Percentiles rank a stretch among this genome's conserved stretches.
These are phyloP conservation scores for Leccinellum albellum DNA, from an alignment of 768 basidiomycete genomes.

Conservation along the genomic window DNA sequence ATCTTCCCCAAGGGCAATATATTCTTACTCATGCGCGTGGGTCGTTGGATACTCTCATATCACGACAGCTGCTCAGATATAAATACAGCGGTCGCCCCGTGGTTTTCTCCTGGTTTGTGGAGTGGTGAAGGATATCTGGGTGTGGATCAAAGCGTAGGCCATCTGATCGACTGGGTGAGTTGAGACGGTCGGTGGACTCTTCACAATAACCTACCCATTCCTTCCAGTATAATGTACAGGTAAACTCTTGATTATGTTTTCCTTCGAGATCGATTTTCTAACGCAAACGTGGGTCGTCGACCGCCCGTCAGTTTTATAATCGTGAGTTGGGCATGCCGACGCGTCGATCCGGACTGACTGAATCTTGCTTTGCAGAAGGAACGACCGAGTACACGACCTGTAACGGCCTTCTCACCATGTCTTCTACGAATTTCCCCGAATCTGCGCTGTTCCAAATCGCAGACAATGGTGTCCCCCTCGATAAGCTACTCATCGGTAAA, in stretches of 20 bases:
- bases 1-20: slow-evolving; percentile 18
- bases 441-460: background rate
- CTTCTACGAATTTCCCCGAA: background rate
- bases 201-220: background rate
- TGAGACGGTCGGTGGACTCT: background rate
- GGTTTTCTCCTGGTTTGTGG: background rate
- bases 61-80: background rate
- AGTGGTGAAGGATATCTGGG: slow-evolving; percentile 31
- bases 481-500: slow-evolving; percentile 65
- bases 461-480: slow-evolving; percentile 40
- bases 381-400: slow-evolving; percentile 30
- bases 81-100: slow-evolving; percentile 2
- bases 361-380: slow-evolving; percentile 29
- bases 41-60: background rate
- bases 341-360: background rate
- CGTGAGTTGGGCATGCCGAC: background rate
- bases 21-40: slow-evolving; percentile 33
- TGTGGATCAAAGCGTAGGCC: slow-evolving; percentile 32
- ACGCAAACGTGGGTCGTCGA: background rate
- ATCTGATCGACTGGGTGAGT: slow-evolving; percentile 40
- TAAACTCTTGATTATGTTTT: background rate
- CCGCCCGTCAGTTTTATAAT: slow-evolving; percentile 8
- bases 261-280: background rate
- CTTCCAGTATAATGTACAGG: background rate
- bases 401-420: background rate